Evolutionary conservation across 2,329 filamentous ascomycete species (phyloP), one percentile per base, ranked within the genome.

Genomic region (Phialocephala sp.): DNA sequence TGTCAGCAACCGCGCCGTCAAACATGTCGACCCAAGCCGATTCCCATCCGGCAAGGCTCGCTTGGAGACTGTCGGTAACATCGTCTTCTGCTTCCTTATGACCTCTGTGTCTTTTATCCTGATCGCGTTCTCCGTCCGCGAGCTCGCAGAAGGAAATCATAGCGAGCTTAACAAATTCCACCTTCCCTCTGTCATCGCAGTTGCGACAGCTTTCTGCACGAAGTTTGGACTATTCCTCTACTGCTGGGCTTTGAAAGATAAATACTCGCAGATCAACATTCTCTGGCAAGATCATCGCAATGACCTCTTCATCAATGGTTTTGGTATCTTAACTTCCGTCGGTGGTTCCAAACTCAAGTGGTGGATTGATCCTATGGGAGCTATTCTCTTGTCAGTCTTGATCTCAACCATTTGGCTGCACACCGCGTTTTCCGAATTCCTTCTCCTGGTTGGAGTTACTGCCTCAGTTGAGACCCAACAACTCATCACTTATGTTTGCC

Each of bases 221-320:
- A 98, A 99, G 77, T 81, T 98, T 18, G 75, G 73, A 5, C 84
- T 98, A 0, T 98, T 97, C 78, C 73, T 96, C 32, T 98, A 97
- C 82, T 98, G 95, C 80, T 98, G 91, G 88, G 88, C 92, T 4
- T 80, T 98, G 73, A 90, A 94, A 71, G 90, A 97, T 80, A 91
- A 92, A 74, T 97, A 98, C 82, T 93, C 89, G 67, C 94, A 97
- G 78, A 88, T 97, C 69, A 87, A 91, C 64, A 97, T 97, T 76
- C 82, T 98, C 15, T 97, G 93, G 94, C 92, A 97, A 78, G 94
- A 98, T 75, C 95, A 99, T 80, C 90, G 95, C 68, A 99, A 99
- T 76, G 95, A 99, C 76, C 83, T 99, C n/a, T 84, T 97, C 73
- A 93, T 99, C 84, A 99, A 98, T 77, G 93, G 93, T 62, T 93